Base-by-base conservation (phyloP, 257 asterid species). In the Coffea canephora region DNA sequence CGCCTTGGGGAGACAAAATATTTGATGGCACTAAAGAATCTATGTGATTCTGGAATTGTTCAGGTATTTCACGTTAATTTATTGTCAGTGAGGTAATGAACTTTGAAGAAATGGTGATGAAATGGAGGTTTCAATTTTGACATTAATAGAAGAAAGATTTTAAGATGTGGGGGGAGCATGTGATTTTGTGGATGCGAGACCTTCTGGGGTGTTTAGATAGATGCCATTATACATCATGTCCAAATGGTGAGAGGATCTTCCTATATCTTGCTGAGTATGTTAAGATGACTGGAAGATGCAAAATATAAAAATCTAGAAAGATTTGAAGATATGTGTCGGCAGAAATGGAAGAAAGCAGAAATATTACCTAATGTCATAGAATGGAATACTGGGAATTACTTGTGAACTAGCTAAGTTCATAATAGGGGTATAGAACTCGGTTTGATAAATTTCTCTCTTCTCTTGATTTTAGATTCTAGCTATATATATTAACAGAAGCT, bases 1-100 rank as follows among this genome's bases (percentile, higher is more conserved):
- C 97, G 97, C 39, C 83, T 96, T 57, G 99, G 98, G 46, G 99
- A 96, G 85, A 89, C 98, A 7, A 96, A 92, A 83, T 96, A 96
- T 89, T 73, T 90, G 82, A 96, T 96, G 99, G 98, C 98, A 46
- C 89, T 96, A 31, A 96, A 96, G 93, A 96, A 96, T 80, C 89
- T 96, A 84, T 94, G 99, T 81, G 99, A 96, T 79, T 87, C 89
- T 83, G 99, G 98, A 79, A 87, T 96, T 18, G 92, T 96, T 87
- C 94, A 95, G 98, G 99, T 95, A 85, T 57, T 77, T 64, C 18
- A 55, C 67, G 46, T 27, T 73, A 73, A 48, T 41, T 12, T 72
- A 27, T 25, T 48, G 27, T 48, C 61, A 71, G n/a, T 31, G 65
- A 7, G 21, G 12, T 48, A 5, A 6, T 48, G 12, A 48, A 48